Base-by-base conservation (phyloP, 1,139 yeast genomes). In the Candida glucosophila region DNA sequence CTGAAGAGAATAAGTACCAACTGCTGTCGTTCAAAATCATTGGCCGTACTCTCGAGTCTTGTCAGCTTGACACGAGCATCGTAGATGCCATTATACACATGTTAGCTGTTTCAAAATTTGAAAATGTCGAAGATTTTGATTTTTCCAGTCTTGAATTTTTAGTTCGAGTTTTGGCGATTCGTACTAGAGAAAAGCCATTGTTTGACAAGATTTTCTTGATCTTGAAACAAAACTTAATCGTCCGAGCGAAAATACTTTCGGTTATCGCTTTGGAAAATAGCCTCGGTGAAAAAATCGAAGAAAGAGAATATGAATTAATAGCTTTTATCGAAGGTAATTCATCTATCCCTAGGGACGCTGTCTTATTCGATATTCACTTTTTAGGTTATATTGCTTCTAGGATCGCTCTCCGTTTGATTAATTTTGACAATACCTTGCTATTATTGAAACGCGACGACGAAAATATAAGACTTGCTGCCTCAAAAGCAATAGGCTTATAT, bases 401-500 rank as follows among this genome's bases (percentile, higher is more conserved):
- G n/a, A 39, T 37, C 20, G 41, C 41, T 14, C 38, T 57, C 14
- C 43, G 46, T 7, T 34, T 26, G 5, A 28, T 49, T 17, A 44
- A 48, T 2, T 33, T 64, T 12, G 47, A 39, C 4, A 44, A 54
- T 6, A 53, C 68, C 27, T 44, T 58, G 25, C 32, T 39, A 3
- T 43, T 49, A n/a, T 38, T 59, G 23, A 37, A 37, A 7, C 33
- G 37, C 14, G 40, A 39, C 23, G 67, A 67, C 24, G 71, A 62
- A 11, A 46, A 49, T 5, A 46, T 67, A 6, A 59, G 59, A 28
- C 35, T 53, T 12, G 69, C 70, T 5, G 62, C 77, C 1, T 69
- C 80, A 1, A 60, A 63, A 24, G 59, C 80, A 0, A 48, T 75
- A 20, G 80, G 83, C 1, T 58, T 66, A 9, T 44, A 71, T 16